These are phyloP conservation scores for Sphagnum fallax DNA, from an alignment of 228 moss, liverwort and hornwort species.

Conservation along the genomic window DNA sequence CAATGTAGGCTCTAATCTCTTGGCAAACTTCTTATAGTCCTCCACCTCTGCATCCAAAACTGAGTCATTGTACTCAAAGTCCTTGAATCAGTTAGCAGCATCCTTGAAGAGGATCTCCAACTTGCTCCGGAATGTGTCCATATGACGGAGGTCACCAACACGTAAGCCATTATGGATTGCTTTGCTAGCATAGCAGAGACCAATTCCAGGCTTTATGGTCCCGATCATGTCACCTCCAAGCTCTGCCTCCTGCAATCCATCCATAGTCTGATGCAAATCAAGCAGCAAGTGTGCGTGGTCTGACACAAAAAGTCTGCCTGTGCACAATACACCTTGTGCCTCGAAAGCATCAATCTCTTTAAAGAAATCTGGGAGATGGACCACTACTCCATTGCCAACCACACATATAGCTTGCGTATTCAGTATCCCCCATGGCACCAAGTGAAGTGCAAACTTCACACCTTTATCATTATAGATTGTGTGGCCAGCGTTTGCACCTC, in stretches of 20 bases:
- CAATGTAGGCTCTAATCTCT: constrained; percentile 67
- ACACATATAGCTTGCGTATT: constrained; percentile 83
- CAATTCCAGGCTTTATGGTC: constrained; percentile 94
- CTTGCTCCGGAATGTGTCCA: constrained; percentile 69
- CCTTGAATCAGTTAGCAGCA: constrained; percentile 75
- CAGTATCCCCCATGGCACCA: constrained; percentile 89
- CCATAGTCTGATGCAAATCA: constrained; percentile 74
- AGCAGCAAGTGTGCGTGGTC: constrained; percentile 90
- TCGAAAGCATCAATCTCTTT: constrained; percentile 76
- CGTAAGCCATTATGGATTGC: constrained; percentile 86
- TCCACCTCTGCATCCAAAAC: constrained; percentile 72
- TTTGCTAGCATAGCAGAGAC: constrained; percentile 95
- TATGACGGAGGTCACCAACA: constrained; percentile 77
- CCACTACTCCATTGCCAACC: constrained; percentile 94
- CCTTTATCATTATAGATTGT: constrained; percentile 92
- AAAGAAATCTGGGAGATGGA: constrained; percentile 92
- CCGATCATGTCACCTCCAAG: constrained; percentile 85
- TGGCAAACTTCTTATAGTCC: constrained; percentile 55
- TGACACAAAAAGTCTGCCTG: constrained; percentile 86
- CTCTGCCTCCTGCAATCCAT: constrained; percentile 75
- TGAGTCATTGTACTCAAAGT: constrained; percentile 53
- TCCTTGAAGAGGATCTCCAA: constrained; percentile 70
- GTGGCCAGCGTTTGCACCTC: constrained; percentile 98
- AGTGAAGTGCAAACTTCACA: constrained; percentile 82
- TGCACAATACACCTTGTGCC: constrained; percentile 62